Evolutionary conservation across 371 early-diverging fungal genomes (phyloP).

Genomic region (Mucor plumbeus): DNA sequence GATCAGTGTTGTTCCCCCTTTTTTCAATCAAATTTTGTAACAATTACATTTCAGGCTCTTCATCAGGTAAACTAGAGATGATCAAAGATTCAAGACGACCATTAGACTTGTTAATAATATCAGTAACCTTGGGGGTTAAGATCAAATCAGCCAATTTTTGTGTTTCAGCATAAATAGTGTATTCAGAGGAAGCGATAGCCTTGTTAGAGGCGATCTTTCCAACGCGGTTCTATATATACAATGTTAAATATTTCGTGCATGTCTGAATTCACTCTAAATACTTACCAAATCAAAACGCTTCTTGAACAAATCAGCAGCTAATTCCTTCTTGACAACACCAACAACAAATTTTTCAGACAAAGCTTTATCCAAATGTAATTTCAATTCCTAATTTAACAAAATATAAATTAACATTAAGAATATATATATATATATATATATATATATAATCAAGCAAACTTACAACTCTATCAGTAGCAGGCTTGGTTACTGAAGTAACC

Average conservation of each 20-base stretch:
- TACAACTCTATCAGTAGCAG: slow-evolving; percentile 43
- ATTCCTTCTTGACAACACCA: slow-evolving; percentile 63
- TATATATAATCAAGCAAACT: not conserved
- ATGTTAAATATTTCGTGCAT: not conserved
- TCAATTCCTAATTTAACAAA: not conserved
- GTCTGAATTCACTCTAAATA: not conserved
- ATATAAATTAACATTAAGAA: not conserved
- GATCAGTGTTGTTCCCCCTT: not conserved
- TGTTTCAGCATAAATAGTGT: slow-evolving; percentile 44
- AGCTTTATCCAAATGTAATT: slow-evolving; percentile 49
- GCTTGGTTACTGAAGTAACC: slow-evolving; percentile 27
- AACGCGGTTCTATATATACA: slow-evolving; percentile 15
- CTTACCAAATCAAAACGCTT: slow-evolving; percentile 72
- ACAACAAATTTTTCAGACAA: slow-evolving; percentile 65
- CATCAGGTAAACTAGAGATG: slow-evolving; percentile 54
- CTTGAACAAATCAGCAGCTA: slow-evolving; percentile 54
- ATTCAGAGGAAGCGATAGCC: slow-evolving; percentile 24
- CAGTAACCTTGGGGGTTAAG: slow-evolving; percentile 39
- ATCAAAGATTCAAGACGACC: slow-evolving; percentile 45
- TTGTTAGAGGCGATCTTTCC: slow-evolving; percentile 32
- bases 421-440: not conserved
- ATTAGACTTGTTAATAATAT: slow-evolving; percentile 41
- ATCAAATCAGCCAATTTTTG: slow-evolving; percentile 49
- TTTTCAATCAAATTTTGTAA: not conserved
- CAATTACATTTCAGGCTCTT: slow-evolving; percentile 45